Percentiles rank a stretch among this genome's conserved stretches.
Evolutionary conservation across 768 basidiomycete species (phyloP).

Genomic region (Daedaleopsis sinensis): DNA sequence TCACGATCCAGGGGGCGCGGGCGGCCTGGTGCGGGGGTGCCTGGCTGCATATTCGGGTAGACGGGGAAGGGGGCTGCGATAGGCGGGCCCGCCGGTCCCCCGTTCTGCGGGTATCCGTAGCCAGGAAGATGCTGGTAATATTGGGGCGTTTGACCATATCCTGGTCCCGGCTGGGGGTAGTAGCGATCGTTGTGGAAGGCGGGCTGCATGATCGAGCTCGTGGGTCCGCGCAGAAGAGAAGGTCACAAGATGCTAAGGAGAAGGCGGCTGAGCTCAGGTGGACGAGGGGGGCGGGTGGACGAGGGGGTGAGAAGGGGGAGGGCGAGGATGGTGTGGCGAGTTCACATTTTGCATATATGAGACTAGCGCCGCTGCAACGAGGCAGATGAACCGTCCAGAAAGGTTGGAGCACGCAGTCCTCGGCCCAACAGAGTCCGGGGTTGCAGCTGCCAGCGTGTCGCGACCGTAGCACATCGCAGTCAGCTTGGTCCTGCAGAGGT

Average conservation of each 20-base stretch:
- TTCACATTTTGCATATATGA: slow-evolving; percentile 10
- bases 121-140: slow-evolving; percentile 23
- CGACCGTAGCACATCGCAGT: background rate
- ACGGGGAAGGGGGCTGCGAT: slow-evolving; percentile 20
- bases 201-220: slow-evolving; percentile 24
- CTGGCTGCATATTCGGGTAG: slow-evolving; percentile 17
- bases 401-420: slow-evolving; percentile 2
- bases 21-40: slow-evolving; percentile 15
- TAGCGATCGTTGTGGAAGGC: slow-evolving; percentile 19
- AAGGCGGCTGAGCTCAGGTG: background rate
- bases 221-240: background rate
- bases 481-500: background rate
- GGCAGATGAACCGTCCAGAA: slow-evolving; percentile 17
- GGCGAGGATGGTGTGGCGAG: slow-evolving; percentile 10
- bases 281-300: background rate
- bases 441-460: background rate
- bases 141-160: slow-evolving; percentile 3
- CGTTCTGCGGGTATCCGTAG: slow-evolving; percentile 19
- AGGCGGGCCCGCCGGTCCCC: background rate
- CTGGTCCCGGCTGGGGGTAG: slow-evolving; percentile 22
- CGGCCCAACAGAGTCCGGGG: background rate
- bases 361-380: slow-evolving; percentile 33
- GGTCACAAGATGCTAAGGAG: slow-evolving; percentile 7
- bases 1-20: slow-evolving; percentile 20
- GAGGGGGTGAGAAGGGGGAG: slow-evolving; percentile 8